These are phyloP conservation scores for Tetracladium marchalianum DNA, from an alignment of 495 filamentous ascomycete genomes.

Conservation along the genomic window DNA sequence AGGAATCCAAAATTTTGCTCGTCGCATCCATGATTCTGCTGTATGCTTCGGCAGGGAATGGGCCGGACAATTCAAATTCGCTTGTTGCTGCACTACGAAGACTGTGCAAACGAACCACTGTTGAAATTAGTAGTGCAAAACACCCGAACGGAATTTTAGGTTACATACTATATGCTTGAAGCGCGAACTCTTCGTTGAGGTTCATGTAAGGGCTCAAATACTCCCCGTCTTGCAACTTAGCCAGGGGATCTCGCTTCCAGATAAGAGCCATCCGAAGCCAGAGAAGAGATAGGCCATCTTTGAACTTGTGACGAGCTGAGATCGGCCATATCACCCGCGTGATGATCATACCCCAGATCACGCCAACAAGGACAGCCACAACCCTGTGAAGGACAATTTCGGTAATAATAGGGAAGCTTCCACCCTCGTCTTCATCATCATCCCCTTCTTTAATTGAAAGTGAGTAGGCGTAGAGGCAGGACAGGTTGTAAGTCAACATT, in stretches of 20 bases:
- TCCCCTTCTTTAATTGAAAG: conserved; percentile 65
- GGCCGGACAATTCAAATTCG: conserved; percentile 76
- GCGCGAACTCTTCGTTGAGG: conserved; percentile 65
- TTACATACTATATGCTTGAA: conserved; percentile 36
- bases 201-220: conserved; percentile 62
- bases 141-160: background rate
- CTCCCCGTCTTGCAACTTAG: conserved; percentile 49
- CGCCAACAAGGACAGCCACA: conserved; percentile 76
- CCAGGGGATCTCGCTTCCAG: conserved; percentile 92
- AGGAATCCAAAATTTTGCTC: conserved; percentile 75
- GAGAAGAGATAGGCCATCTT: conserved; percentile 72
- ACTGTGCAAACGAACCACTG: conserved; percentile 55
- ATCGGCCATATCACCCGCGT: conserved; percentile 90
- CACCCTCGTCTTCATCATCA: conserved; percentile 79
- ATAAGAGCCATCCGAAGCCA: conserved; percentile 93
- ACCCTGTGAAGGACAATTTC: conserved; percentile 89
- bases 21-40: conserved; percentile 67
- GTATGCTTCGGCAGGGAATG: conserved; percentile 65
- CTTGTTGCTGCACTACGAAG: conserved; percentile 62
- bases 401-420: conserved; percentile 67
- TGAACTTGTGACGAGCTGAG: conserved; percentile 73
- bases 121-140: conserved; percentile 21
- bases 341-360: conserved; percentile 85
- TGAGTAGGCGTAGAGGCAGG: conserved; percentile 87
- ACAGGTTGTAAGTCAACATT: conserved; percentile 94